Evolutionary conservation across 2,329 filamentous ascomycete genomes (phyloP), one percentile per base, ranked within the genome.

Genomic region (Cladosporium sphaerospermum): DNA sequence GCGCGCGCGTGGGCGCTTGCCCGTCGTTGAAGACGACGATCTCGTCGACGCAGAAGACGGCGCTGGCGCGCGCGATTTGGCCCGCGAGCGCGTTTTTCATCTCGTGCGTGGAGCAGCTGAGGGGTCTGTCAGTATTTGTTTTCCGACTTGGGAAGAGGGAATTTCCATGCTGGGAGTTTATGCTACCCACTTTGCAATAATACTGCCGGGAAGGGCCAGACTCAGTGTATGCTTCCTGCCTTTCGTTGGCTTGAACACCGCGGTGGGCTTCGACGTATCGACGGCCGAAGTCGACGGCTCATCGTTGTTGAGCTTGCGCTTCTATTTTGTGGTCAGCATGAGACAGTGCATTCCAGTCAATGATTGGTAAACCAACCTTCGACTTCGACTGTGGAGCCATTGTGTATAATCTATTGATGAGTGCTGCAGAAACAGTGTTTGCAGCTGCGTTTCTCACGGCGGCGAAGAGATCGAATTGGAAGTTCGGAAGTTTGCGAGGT

Each of bases 21-120:
- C 77, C 78, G 70, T 95, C 89, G 64, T 92, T 83, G 68, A 87
- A 95, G 52, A 95, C 74, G 47, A 95, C 78, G 31, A 95, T 78
- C 71, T 95, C 89, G 66, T 95, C 89, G 60, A 95, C 79, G 63
- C 82, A 85, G 71, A 93, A 95, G 57, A 95, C 85, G 56, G 88
- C 86, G 48, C 89, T 79, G 33, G 88, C 88, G 50, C 89, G 86
- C 5, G 89, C 89, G 50, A 95, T 84, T 58, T 86, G 84, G 7
- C 86, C 87, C 1, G 84, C 85, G 45, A 87, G 76, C 45, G 79
- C 78, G 34, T 85, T 89, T 66, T 89, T 85, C 65, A 88, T 84
- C 56, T 95, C 88, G 57, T 85, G 82, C 9, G 84, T 86, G 54
- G 81, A 76, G 36, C 84, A 83, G 66, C 86, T 90, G 60, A 45